Base-by-base conservation (phyloP, 257 asterid species). In the Fraxinus anomala region DNA sequence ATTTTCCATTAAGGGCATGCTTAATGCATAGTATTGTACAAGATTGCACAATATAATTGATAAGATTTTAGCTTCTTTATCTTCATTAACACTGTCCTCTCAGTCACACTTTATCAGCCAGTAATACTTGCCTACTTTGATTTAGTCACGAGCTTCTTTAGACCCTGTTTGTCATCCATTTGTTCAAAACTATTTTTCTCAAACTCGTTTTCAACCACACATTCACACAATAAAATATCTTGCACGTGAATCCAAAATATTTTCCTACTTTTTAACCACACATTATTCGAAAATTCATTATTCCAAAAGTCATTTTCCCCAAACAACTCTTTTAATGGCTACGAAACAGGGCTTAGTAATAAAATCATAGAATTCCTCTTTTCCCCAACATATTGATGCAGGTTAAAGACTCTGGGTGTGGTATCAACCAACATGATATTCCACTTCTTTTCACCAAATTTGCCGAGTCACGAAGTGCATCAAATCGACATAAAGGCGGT, bases 371-470 rank as follows among this genome's bases (percentile, higher is more conserved):
- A 71, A 42, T 72, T 39, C 13, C 34, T 26, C 16, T 24, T 23
- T 1, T 70, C 23, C 72, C 3, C 63, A 70, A 28, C 65, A n/a
- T 75, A 39, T 70, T 37, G 51, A 19, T 24, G 72, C 80, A 91
- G 96, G 86, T 92, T 17, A 83, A 85, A 72, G 97, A 92, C 82
- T 75, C 97, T 19, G 97, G 96, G 2, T 85, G 90, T 73, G 97
- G 96, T 71, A 82, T 92, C 77, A 74, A 54, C 54, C 85, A 90
- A 23, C 86, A 72, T 66, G 92, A 92, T 33, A 85, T 92, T 73
- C 92, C 94, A 2, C 88, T 79, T 3, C 69, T 90, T 24, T 91
- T 91, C 82, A 90, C 84, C 83, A 91, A 84, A 83, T 91, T 89
- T 71, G 76, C 86, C 0, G 84, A 86, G 82, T 12, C 83, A 3